phyloP scores from a whole-genome alignment of 192 early-diverging fungal species.

The Umbelopsis isabellina region DNA sequence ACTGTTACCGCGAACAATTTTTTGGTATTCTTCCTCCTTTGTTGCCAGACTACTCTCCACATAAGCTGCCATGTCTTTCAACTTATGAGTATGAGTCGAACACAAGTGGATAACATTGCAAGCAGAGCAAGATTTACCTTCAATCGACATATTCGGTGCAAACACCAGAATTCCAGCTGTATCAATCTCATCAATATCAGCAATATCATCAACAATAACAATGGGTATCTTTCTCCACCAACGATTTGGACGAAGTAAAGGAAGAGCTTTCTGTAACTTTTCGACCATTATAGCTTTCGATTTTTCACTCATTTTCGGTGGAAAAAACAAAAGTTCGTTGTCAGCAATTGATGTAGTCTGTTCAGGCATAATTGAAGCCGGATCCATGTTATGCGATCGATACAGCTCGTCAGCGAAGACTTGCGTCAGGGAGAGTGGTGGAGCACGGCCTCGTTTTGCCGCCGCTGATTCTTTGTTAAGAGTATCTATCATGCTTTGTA shows the following conservation, averaged over 20 bases:
- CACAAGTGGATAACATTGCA: background rate
- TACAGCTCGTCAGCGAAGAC: conserved; percentile 5
- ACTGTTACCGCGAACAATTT: background rate
- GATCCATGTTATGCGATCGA: background rate
- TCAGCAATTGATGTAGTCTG: background rate
- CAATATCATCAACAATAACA: background rate
- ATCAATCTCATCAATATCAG: background rate
- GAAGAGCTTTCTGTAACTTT: background rate
- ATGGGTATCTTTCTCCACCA: conserved; percentile 4
- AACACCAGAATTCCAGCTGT: conserved; percentile 1
- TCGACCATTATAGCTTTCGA: background rate
- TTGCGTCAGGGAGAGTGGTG: background rate
- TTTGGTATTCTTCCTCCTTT: background rate
- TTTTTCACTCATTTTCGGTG: background rate
- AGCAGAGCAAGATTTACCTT: background rate
- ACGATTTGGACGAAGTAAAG: background rate
- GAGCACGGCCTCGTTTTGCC: background rate
- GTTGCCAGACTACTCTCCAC: background rate
- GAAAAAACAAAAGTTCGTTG: background rate
- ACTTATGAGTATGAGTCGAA: background rate
- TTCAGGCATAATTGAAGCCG: background rate
- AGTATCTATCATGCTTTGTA: background rate
- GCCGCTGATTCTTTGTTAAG: background rate
- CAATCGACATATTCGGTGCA: background rate
- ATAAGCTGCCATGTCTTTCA: background rate